phyloP scores from a whole-genome alignment of 1,284 basidiomycete species.

The Peniophora sp. region DNA sequence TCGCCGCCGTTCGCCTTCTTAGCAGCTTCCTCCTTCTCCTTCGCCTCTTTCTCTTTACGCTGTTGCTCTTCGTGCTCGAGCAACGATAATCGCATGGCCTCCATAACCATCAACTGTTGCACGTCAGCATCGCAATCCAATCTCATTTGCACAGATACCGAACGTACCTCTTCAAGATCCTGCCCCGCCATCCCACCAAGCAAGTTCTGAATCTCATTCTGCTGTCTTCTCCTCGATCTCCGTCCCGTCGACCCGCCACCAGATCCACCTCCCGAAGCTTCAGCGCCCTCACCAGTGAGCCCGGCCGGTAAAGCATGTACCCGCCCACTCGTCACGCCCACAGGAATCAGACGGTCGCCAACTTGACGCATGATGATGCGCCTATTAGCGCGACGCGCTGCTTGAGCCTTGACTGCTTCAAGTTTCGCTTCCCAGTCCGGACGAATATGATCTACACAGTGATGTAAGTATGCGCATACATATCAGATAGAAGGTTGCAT shows the following conservation, averaged over 20 bases:
- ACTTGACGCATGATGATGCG: constrained; percentile 98
- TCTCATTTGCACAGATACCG: background rate
- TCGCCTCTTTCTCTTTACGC: constrained; percentile 45
- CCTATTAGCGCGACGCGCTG: constrained; percentile 85
- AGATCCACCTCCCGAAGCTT: background rate
- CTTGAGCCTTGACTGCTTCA: constrained; percentile 81
- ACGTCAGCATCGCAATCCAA: constrained; percentile 1
- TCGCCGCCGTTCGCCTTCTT: constrained; percentile 4
- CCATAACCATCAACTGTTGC: constrained; percentile 91
- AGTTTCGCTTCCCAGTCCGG: constrained; percentile 94
- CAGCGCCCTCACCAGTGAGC: constrained; percentile 26
- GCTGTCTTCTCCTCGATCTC: constrained; percentile 50
- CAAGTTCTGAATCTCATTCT: constrained; percentile 46
- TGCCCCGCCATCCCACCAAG: constrained; percentile 66
- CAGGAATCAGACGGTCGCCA: constrained; percentile 92
- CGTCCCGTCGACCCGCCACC: constrained; percentile 36
- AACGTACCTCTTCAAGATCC: constrained; percentile 82
- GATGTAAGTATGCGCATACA: constrained; percentile 5
- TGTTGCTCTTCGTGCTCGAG: constrained; percentile 86
- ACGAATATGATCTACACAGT: constrained; percentile 72
- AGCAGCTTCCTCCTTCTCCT: constrained; percentile 19
- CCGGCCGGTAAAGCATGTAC: constrained; percentile 59
- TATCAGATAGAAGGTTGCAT: constrained; percentile 16
- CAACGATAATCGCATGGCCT: constrained; percentile 94
- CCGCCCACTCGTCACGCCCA: constrained; percentile 85